A percentile compares a stretch with the other conserved stretches of the same genome.
Conservation (phyloP, 225 moss, liverwort and hornwort species). For the Takakia lepidozioides region DNA sequence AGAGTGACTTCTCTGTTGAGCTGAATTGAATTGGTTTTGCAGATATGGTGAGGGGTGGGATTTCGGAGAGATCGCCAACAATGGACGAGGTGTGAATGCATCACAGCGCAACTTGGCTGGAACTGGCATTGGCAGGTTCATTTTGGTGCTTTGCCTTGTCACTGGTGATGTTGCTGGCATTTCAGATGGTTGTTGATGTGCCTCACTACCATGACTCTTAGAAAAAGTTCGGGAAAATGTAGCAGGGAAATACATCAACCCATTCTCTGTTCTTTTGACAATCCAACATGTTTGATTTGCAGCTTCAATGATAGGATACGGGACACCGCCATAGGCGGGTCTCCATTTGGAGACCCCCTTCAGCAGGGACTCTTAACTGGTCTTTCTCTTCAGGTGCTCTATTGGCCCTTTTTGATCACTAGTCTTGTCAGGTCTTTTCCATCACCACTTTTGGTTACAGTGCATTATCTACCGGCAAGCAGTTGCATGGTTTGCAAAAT, state of each 20-base stretch:
- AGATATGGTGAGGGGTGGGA: conserved; percentile 99
- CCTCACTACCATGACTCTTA: too few species aligned
- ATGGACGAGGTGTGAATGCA: conserved; percentile 81
- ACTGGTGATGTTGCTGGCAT: too few species aligned
- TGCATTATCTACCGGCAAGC: too few species aligned
- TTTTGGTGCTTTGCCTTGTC: too few species aligned
- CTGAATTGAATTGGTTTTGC: too few species aligned
- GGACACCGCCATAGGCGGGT: conserved; percentile 83
- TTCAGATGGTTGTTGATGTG: too few species aligned
- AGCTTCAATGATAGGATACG: conserved; percentile 96
- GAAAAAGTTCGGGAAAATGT: too few species aligned
- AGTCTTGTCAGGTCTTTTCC: background rate
- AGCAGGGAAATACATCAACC: too few species aligned
- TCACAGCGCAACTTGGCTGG: conserved; percentile 73
- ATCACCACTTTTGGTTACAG: background rate
- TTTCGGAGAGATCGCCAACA: conserved; percentile 83
- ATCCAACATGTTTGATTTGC: conserved; percentile 9
- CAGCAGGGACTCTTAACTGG: conserved; percentile 93
- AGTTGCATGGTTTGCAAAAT: too few species aligned
- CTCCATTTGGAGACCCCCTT: conserved; percentile 94
- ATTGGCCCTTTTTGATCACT: background rate
- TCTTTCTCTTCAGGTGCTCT: conserved; percentile 63
- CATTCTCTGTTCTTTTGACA: too few species aligned
- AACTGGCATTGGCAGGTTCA: conserved; percentile 88
- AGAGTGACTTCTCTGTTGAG: too few species aligned